Evolutionary conservation across 2,329 filamentous ascomycete genomes (phyloP).

Genomic region (Alternaria arbusti): DNA sequence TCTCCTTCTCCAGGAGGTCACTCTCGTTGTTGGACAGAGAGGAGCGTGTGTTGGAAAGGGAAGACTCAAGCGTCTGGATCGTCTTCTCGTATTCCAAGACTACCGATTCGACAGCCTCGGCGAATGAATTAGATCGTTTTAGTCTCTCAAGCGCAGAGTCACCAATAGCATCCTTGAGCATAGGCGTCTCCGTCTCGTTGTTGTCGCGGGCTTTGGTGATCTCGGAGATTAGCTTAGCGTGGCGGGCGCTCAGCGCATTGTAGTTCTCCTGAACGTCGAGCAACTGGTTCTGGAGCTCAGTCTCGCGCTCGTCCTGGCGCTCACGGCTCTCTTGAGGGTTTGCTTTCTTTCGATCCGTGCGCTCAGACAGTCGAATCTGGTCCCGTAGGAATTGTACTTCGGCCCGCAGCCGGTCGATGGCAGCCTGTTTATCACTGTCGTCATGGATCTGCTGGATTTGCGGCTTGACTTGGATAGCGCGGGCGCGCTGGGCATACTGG

Average conservation of each 20-base stretch:
- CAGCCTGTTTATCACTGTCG: conserved; percentile 89
- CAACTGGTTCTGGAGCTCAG: conserved; percentile 90
- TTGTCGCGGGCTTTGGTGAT: conserved; percentile 84
- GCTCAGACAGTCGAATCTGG: conserved; percentile 86
- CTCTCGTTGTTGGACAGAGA: conserved; percentile 87
- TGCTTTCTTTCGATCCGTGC: conserved; percentile 64
- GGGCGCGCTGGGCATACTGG: conserved; percentile 91
- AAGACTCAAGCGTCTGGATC: conserved; percentile 90
- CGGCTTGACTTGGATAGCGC: conserved; percentile 96
- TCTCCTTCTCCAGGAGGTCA: conserved; percentile 87
- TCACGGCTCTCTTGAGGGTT: conserved; percentile 74
- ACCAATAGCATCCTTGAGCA: conserved; percentile 68
- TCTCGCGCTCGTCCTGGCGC: conserved; percentile 81
- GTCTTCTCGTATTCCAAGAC: conserved; percentile 99
- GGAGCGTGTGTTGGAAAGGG: conserved; percentile 83
- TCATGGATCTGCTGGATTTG: conserved; percentile 89
- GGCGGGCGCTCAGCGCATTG: conserved; percentile 84
- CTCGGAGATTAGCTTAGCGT: conserved; percentile 94
- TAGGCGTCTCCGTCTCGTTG: conserved; percentile 61
- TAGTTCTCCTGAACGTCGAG: conserved; percentile 96
- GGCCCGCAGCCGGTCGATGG: conserved; percentile 91
- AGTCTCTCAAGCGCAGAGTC: conserved; percentile 85
- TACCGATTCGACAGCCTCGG: conserved; percentile 93
- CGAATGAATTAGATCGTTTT: conserved; percentile 94
- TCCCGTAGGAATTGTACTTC: conserved; percentile 94